Percentiles rank a stretch among this genome's conserved stretches.
Conservation (phyloP, 2,329 filamentous ascomycete species). For the Lomentospora prolificans region DNA sequence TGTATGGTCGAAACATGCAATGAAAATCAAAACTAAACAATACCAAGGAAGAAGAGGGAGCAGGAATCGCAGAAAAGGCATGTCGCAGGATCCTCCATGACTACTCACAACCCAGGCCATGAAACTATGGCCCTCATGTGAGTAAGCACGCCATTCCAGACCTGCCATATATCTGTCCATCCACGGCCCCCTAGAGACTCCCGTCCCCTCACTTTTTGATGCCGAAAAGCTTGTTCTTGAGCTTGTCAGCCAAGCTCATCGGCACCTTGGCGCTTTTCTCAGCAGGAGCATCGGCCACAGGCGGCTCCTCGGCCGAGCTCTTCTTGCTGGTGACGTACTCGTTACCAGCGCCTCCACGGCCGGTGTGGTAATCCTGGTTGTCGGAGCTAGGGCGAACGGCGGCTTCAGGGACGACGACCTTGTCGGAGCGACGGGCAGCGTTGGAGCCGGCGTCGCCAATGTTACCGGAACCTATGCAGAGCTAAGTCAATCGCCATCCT, state of each 20-base stretch:
- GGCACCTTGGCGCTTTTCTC: conserved; percentile 18
- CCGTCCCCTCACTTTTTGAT: conserved; percentile 40
- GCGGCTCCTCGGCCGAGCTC: conserved; percentile 18
- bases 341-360: conserved; percentile 52
- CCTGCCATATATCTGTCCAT: too few species aligned
- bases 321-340: conserved; percentile 29
- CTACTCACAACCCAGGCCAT: too few species aligned
- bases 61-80: neutral
- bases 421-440: conserved; percentile 33
- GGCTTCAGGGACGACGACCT: conserved; percentile 41
- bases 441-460: conserved; percentile 39
- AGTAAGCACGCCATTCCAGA: too few species aligned
- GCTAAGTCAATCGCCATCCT: neutral
- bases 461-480: conserved; percentile 42
- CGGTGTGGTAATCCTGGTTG: conserved; percentile 43
- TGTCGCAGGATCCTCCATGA: too few species aligned
- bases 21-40: neutral
- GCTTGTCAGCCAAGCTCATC: conserved; percentile 42
- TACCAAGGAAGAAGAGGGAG: neutral
- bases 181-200: too few species aligned
- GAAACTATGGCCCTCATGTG: too few species aligned
- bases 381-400: conserved; percentile 40
- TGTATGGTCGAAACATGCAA: neutral
- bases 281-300: neutral
- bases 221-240: conserved; percentile 45